phyloP scores from a whole-genome alignment of 192 early-diverging fungal species.

The Backusella morwellensis region DNA sequence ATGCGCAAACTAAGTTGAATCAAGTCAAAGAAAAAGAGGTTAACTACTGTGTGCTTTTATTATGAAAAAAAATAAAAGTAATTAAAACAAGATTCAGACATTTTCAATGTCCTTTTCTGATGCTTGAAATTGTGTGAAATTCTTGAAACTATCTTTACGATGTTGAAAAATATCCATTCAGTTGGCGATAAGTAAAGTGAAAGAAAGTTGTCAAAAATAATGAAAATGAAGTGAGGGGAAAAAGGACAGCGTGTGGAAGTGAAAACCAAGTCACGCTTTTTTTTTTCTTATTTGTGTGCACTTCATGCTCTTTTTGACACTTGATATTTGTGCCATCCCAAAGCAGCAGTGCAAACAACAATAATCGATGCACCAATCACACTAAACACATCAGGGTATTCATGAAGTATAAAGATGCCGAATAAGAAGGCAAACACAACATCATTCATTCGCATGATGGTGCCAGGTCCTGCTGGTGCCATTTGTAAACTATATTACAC shows the following conservation, averaged over 20 bases:
- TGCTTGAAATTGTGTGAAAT: neutral
- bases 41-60: neutral
- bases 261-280: neutral
- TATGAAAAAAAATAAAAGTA: neutral
- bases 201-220: neutral
- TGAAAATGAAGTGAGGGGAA: neutral
- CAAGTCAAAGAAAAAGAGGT: neutral
- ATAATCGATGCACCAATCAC: constrained; percentile 64
- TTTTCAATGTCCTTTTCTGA: neutral
- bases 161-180: constrained; percentile 3
- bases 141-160: neutral
- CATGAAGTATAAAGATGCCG: constrained; percentile 66
- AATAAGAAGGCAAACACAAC: constrained; percentile 79
- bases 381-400: constrained; percentile 54
- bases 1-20: constrained; percentile 12
- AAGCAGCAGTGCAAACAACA: constrained; percentile 55
- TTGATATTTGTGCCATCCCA: constrained; percentile 64
- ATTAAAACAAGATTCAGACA: neutral
- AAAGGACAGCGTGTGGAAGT: neutral
- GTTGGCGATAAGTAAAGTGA: neutral
- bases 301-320: neutral
- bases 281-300: neutral
- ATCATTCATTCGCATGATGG: constrained; percentile 81
- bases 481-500: constrained; percentile 54
- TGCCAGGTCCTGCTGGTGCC: constrained; percentile 65